Percentiles rank a stretch among this genome's conserved stretches.
Evolutionary conservation across 306 rosid genomes (phyloP).

Genomic region (Quercus glauca): DNA sequence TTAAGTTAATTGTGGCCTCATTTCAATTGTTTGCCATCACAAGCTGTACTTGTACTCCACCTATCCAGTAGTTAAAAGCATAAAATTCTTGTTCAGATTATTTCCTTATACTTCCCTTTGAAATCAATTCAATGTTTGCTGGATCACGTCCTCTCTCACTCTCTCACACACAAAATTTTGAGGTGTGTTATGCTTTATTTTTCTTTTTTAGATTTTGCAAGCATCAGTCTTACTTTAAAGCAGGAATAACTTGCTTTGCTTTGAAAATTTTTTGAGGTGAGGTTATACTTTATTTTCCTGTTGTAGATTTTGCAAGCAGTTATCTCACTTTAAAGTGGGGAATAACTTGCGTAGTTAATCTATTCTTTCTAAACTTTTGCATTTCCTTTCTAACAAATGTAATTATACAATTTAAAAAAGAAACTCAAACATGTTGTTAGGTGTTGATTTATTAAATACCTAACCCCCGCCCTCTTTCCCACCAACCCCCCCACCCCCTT

Average conservation of each 20-base stretch:
- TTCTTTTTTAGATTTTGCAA: not conserved
- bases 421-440: not conserved
- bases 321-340: not conserved
- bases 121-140: not conserved
- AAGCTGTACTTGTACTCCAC: not conserved
- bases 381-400: not conserved
- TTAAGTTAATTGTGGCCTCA: not conserved
- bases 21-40: not conserved
- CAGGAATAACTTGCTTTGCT: not conserved
- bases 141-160: not conserved
- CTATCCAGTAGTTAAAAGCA: not conserved
- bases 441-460: not conserved
- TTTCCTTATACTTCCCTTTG: not conserved
- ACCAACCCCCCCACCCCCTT: not conserved
- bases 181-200: not conserved
- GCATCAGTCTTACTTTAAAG: not conserved
- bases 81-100: not conserved
- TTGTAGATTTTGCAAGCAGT: not conserved
- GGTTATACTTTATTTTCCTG: not conserved
- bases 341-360: not conserved
- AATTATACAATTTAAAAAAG: not conserved
- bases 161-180: too few relatives aligned
- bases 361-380: not conserved
- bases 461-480: not conserved
- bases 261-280: not conserved